phyloP scores from a whole-genome alignment of 495 filamentous ascomycete species.

The Neurospora discreta region DNA sequence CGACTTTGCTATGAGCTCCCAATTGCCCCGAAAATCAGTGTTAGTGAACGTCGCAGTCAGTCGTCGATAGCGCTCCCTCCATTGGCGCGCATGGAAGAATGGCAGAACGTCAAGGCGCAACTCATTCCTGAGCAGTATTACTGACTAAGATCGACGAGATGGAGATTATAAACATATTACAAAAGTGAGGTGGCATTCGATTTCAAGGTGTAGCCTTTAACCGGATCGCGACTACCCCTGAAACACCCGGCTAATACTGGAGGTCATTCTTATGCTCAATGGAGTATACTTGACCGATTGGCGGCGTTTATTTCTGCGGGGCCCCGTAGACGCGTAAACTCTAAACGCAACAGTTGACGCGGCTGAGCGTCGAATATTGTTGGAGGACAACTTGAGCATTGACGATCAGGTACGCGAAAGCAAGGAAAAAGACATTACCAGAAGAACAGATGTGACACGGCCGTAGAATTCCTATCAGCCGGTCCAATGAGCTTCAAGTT shows the following conservation, averaged over 20 bases:
- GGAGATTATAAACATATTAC: slow-evolving; percentile 5
- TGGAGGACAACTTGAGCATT: not conserved
- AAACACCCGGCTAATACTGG: slow-evolving; percentile 5
- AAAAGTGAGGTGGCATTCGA: slow-evolving; percentile 1
- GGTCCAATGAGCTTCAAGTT: not conserved
- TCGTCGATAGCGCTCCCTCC: not conserved
- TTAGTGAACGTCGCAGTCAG: not conserved
- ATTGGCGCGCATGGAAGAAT: slow-evolving; percentile 6
- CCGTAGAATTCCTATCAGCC: not conserved
- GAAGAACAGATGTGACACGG: not conserved
- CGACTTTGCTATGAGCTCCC: slow-evolving; percentile 4
- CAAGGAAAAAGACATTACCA: not conserved
- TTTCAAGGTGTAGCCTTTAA: slow-evolving; percentile 2
- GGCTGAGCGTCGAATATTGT: not conserved
- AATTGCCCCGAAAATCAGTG: not conserved
- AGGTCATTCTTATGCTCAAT: not conserved
- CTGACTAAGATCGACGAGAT: not conserved
- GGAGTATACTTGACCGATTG: slow-evolving; percentile 1
- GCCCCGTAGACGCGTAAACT: not conserved
- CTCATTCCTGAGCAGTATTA: not conserved
- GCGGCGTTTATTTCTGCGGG: slow-evolving; percentile 1
- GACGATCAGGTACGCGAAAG: not conserved
- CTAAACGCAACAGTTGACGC: not conserved
- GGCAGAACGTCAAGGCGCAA: not conserved
- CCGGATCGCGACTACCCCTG: not conserved